Evolutionary conservation across 257 asterid genomes (phyloP).

Genomic region (Ocimum tenuiflorum): DNA sequence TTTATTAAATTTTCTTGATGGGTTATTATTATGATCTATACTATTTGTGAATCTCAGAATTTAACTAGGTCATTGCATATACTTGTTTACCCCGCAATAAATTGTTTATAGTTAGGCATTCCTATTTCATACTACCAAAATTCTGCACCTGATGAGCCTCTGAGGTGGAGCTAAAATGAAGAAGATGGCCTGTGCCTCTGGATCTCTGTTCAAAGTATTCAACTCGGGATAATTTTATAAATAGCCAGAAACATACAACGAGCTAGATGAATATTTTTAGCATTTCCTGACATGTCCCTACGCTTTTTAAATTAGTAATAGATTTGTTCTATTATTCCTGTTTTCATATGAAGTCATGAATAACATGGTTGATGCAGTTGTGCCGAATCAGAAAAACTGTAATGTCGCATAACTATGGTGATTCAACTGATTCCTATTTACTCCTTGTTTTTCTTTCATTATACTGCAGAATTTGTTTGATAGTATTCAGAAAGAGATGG

Average conservation of each 20-base stretch:
- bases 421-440: constrained; percentile 9
- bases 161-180: background rate
- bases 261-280: background rate
- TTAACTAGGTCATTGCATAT: background rate
- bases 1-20: constrained; percentile 12
- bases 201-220: background rate
- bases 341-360: background rate
- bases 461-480: constrained; percentile 61
- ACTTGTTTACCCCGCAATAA: background rate
- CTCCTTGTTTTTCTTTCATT: constrained; percentile 11
- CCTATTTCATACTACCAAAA: background rate
- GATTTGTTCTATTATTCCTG: background rate
- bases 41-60: background rate
- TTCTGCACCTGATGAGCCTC: background rate
- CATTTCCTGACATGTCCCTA: background rate
- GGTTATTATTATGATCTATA: background rate
- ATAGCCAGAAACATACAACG: background rate
- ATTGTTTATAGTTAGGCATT: background rate
- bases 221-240: background rate
- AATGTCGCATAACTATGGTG: background rate
- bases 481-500: constrained; percentile 69
- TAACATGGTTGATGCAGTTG: background rate
- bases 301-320: background rate
- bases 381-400: background rate
- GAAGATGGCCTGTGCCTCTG: background rate